phyloP scores from a whole-genome alignment of 768 basidiomycete species.

The Tricholoma saponaceum region DNA sequence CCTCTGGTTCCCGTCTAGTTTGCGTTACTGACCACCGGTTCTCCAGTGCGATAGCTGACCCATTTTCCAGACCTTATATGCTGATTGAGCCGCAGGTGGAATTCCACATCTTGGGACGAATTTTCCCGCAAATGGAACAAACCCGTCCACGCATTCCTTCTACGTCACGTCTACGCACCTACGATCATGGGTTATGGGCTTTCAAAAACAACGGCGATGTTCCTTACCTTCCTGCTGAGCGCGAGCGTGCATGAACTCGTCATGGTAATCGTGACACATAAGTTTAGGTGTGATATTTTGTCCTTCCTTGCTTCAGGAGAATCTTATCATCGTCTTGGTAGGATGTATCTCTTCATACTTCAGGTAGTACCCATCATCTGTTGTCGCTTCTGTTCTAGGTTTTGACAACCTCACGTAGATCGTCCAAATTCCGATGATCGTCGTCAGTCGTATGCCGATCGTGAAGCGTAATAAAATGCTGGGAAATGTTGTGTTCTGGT shows the following conservation, averaged over 20 bases:
- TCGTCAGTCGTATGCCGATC: slow-evolving; percentile 68
- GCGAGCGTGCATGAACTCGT: slow-evolving; percentile 92
- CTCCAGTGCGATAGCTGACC: slow-evolving; percentile 7
- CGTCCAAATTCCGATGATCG: slow-evolving; percentile 88
- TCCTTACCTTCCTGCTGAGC: slow-evolving; percentile 88
- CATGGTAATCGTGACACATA: slow-evolving; percentile 93
- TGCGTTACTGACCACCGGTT: not conserved
- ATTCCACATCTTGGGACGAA: slow-evolving; percentile 95
- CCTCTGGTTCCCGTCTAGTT: not conserved
- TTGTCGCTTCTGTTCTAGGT: not conserved
- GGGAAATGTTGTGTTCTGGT: slow-evolving; percentile 89
- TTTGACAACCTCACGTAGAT: slow-evolving; percentile 43
- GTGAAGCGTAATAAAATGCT: slow-evolving; percentile 80
- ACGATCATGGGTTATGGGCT: slow-evolving; percentile 75
- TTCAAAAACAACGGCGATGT: slow-evolving; percentile 79
- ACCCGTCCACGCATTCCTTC: slow-evolving; percentile 89
- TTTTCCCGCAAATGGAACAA: slow-evolving; percentile 99
- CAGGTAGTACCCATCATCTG: slow-evolving; percentile 36
- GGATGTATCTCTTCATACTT: slow-evolving; percentile 83
- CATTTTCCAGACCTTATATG: not conserved
- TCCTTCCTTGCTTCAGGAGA: not conserved
- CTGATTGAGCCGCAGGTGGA: slow-evolving; percentile 59
- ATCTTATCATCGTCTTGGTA: slow-evolving; percentile 18
- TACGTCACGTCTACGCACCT: slow-evolving; percentile 93
- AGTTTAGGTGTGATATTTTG: slow-evolving; percentile 61